A percentile compares a stretch with the other conserved stretches of the same genome.
Conservation (phyloP, 2,329 filamentous ascomycete genomes). For the Aspergillus sp. region DNA sequence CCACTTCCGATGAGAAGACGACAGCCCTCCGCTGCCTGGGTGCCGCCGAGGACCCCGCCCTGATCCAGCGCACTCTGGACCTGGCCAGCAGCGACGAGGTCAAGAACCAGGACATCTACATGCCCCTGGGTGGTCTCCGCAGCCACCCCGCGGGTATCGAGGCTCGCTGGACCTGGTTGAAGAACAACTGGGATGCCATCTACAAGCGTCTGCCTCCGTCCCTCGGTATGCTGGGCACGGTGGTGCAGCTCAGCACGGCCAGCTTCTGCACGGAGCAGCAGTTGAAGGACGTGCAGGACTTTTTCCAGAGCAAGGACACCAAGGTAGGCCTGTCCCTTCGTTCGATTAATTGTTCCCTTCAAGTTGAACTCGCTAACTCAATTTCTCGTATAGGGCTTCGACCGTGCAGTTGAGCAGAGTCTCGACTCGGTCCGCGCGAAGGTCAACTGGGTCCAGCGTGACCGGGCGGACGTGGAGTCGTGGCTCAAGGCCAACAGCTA, state of each 20-base stretch:
- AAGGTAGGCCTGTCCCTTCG: slow-evolving; percentile 53
- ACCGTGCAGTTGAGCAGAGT: slow-evolving; percentile 86
- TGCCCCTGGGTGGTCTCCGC: slow-evolving; percentile 78
- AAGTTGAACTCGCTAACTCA: slow-evolving; percentile 9
- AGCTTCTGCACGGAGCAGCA: slow-evolving; percentile 79
- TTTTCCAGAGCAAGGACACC: slow-evolving; percentile 80
- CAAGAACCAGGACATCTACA: slow-evolving; percentile 92
- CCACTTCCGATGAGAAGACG: slow-evolving; percentile 85
- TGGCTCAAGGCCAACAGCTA: slow-evolving; percentile 72
- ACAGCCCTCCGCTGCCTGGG: slow-evolving; percentile 83
- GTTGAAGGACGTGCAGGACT: slow-evolving; percentile 71
- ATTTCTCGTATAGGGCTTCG: slow-evolving; percentile 61
- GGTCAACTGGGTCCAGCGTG: slow-evolving; percentile 75
- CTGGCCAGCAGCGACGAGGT: slow-evolving; percentile 77
- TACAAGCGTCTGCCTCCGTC: slow-evolving; percentile 81
- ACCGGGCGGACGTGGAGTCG: slow-evolving; percentile 71
- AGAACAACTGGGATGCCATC: slow-evolving; percentile 83
- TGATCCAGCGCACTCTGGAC: slow-evolving; percentile 78
- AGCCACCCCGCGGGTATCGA: slow-evolving; percentile 75
- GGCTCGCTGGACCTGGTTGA: slow-evolving; percentile 80
- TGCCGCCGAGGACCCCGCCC: slow-evolving; percentile 71
- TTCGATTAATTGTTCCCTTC: neutral
- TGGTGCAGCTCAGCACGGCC: slow-evolving; percentile 79
- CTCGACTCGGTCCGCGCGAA: slow-evolving; percentile 83
- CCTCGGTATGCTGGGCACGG: slow-evolving; percentile 78